Conservation (phyloP, 1,284 basidiomycete species). For the Termitomyces sp. region DNA sequence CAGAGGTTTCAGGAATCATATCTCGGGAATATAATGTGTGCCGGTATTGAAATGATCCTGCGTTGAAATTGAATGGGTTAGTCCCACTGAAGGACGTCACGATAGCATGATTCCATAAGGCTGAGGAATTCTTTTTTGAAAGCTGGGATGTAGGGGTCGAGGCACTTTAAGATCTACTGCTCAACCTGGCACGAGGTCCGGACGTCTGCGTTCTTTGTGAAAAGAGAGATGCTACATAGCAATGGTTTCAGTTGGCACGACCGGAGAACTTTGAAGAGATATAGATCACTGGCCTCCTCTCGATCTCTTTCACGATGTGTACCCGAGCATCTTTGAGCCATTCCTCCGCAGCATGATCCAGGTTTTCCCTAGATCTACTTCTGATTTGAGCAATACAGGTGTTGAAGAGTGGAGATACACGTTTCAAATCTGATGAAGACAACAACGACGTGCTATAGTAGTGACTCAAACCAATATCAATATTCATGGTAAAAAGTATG, state of each 20-base stretch:
- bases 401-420: constrained; percentile 14
- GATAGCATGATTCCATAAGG: too few species aligned
- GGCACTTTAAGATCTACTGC: background rate
- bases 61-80: too few species aligned
- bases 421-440: constrained; percentile 7
- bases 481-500: too few species aligned
- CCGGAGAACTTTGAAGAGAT: background rate
- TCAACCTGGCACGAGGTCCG: background rate
- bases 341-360: constrained; percentile 7
- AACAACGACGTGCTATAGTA: background rate
- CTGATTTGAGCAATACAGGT: constrained; percentile 10
- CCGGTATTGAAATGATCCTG: too few species aligned
- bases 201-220: background rate
- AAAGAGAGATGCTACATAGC: background rate
- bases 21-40: too few species aligned
- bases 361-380: constrained; percentile 1
- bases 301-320: constrained; percentile 11
- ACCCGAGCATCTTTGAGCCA: constrained; percentile 12
- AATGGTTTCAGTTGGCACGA: too few species aligned
- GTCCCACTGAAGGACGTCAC: too few species aligned
- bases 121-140: too few species aligned
- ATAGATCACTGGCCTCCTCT: background rate
- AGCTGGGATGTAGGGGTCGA: too few species aligned
- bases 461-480: too few species aligned
- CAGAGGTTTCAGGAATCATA: background rate